Evolutionary conservation across 1,284 basidiomycete species (phyloP).

Genomic region (Polyporus tsugae): DNA sequence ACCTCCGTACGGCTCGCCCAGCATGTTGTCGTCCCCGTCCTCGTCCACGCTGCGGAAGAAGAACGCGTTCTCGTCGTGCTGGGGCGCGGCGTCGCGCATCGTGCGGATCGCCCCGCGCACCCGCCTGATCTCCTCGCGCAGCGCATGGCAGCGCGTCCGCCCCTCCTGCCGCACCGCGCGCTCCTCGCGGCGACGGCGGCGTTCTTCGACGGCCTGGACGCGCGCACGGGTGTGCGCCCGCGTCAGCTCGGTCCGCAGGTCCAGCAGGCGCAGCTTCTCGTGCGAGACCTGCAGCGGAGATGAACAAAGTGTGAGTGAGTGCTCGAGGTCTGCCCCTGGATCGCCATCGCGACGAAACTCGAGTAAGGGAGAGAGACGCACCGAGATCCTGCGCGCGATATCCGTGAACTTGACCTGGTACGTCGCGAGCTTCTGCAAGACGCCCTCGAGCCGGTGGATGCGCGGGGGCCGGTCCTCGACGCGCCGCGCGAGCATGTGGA

Average conservation of each 20-base stretch:
- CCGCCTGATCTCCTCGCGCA: constrained; percentile 34
- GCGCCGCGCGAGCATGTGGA: constrained; percentile 34
- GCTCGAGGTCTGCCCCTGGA: background rate
- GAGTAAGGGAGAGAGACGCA: constrained; percentile 14
- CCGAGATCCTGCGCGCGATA: constrained; percentile 33
- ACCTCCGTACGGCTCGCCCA: background rate
- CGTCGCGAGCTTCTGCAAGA: constrained; percentile 53
- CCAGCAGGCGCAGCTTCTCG: constrained; percentile 34
- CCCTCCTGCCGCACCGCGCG: constrained; percentile 29
- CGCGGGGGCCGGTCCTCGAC: constrained; percentile 33
- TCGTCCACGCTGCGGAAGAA: constrained; percentile 9
- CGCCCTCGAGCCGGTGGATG: constrained; percentile 37
- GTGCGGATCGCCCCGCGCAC: constrained; percentile 29
- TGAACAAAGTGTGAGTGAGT: background rate
- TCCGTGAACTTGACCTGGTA: constrained; percentile 35
- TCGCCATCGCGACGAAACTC: background rate
- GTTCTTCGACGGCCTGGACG: constrained; percentile 23
- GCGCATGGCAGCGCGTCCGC: constrained; percentile 25
- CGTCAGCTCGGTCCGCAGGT: constrained; percentile 26
- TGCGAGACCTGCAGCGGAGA: constrained; percentile 32
- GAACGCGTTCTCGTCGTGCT: constrained; percentile 9
- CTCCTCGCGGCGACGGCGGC: constrained; percentile 27
- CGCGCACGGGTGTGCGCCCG: constrained; percentile 19
- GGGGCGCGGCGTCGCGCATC: constrained; percentile 22
- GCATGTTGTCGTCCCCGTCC: constrained; percentile 7